Conservation (phyloP, 495 filamentous ascomycete genomes). For the Aspergillus ellipticus region DNA sequence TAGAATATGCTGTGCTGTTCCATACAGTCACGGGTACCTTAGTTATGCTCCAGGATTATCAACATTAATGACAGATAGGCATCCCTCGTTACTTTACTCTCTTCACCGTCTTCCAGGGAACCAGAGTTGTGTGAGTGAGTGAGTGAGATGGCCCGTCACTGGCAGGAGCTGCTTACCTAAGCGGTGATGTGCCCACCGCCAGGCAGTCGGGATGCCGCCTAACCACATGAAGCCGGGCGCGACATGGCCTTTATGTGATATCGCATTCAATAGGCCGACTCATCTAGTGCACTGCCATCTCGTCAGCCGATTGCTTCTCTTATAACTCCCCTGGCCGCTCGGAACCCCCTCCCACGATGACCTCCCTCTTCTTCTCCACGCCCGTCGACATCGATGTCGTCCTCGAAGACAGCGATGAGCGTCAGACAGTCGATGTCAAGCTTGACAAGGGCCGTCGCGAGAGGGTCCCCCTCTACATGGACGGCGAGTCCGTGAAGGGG, state of each 20-base stretch:
- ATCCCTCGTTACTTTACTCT: no score
- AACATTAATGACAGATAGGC: no score
- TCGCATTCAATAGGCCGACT: background rate
- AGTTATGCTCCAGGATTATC: no score
- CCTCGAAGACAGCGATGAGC: slow-evolving; percentile 89
- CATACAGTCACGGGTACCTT: no score
- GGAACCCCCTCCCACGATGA: slow-evolving; percentile 53
- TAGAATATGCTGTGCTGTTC: no score
- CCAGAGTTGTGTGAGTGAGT: no score
- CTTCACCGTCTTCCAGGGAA: no score
- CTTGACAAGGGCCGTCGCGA: slow-evolving; percentile 95
- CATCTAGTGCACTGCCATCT: slow-evolving; percentile 2
- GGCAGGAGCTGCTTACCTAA: slow-evolving; percentile 18
- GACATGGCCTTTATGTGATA: slow-evolving; percentile 9
- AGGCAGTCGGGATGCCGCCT: slow-evolving; percentile 18
- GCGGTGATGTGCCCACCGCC: slow-evolving; percentile 13
- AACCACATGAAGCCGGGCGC: slow-evolving; percentile 14
- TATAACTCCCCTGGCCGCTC: background rate
- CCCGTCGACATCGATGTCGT: slow-evolving; percentile 98
- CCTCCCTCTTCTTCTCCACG: slow-evolving; percentile 94
- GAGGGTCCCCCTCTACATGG: slow-evolving; percentile 94
- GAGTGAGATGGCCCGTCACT: no score
- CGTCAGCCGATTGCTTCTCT: background rate
- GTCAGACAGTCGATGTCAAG: slow-evolving; percentile 94
- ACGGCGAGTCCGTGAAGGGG: slow-evolving; percentile 97